Evolutionary conservation across 768 basidiomycete species (phyloP), one percentile per base, ranked within the genome.

Genomic region (Phanerochaete sordida): DNA sequence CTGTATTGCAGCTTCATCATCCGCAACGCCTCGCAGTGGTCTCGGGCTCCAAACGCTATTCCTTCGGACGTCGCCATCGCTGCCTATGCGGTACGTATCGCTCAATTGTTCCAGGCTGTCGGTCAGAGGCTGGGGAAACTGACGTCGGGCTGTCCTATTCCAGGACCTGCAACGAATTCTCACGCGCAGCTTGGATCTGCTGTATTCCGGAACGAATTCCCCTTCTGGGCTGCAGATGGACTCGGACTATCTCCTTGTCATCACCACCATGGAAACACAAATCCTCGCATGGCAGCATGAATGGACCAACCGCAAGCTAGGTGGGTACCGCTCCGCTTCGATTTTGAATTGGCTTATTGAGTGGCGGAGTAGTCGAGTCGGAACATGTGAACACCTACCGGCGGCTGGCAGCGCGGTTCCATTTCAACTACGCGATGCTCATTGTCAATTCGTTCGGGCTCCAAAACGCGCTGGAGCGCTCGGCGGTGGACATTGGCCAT

Each of bases 381-480:
- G 66, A 67, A 16, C 50, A 59, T 13, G 52, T 58, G 24, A 37
- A 50, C 51, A 72, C 81, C 57, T 87, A 86, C 75, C 78, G 79
- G 58, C 69, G 70, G 45, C 72, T 81, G 52, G 83, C 84, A 44
- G 79, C 82, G 27, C 77, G 83, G 64, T 95, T 94, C 69, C 93
- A 93, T 71, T 90, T 83, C 75, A 83, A 92, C 70, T 96, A 96
- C 67, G 84, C 88, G 26, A 84, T 85, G 75, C 83, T 99, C 54
- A 91, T 97, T 37, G 76, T 98, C 59, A 95, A 97, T 70, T 96
- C 95, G 1, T 99, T 99, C 66, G 96, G 96, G 12, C 81, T 99
- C 45, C 95, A 99, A 72, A 91, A 96, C 68, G 93, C 96, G n/a
- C 75, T 98, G 58, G 95, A 96, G 73, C 81, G 84, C 21, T 80